Base-by-base conservation (phyloP, 2,329 filamentous ascomycete species). In the Hymenoscyphus linearis region DNA sequence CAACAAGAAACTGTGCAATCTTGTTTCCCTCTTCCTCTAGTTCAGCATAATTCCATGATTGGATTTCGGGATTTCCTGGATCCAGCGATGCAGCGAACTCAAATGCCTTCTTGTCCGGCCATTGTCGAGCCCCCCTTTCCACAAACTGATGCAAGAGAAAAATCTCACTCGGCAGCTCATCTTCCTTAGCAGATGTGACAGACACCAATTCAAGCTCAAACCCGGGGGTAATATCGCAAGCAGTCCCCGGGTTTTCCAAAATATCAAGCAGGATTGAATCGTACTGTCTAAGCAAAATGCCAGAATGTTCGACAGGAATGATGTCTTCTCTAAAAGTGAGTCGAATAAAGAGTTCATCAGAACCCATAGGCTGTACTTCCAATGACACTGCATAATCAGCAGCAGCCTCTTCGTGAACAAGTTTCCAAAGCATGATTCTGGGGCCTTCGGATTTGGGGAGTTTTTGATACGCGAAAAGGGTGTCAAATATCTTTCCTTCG, bases 381-480 rank as follows among this genome's bases (percentile, higher is more conserved):
- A 97, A 76, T 0, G 93, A 96, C 0, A 96, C 76, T 0, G 88
- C 79, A 72, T 93, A 96, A 67, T 96, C 90, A 2, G 90, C 84
- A 1, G 80, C 83, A 5, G 89, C 87, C 57, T 83, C 77, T 62
- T 96, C 91, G 16, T 84, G 77, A 1, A 84, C 64, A 0, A 89
- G 65, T 6, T 77, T 76, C 88, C 90, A 96, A 0, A 79, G 75
- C 3, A 70, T 52, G 4, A 35, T 37, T 37, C 52, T 52, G 1
- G 72, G 60, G 16, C 67, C 58, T 1, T 67, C 63, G 55, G 37
- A 62, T 59, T 37, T 66, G 18, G 57, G 75, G 66, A 61, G 78
- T 65, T 89, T 90, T 70, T 96, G 93, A 69, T 92, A 93, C 0
- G 91, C 88, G 62, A 97, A 85, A 1, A 97, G 79, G 0, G 91